Evolutionary conservation across 176 grass and related monocot genomes (phyloP), one percentile per base, ranked within the genome.

Genomic region (Oryza glumipatula): DNA sequence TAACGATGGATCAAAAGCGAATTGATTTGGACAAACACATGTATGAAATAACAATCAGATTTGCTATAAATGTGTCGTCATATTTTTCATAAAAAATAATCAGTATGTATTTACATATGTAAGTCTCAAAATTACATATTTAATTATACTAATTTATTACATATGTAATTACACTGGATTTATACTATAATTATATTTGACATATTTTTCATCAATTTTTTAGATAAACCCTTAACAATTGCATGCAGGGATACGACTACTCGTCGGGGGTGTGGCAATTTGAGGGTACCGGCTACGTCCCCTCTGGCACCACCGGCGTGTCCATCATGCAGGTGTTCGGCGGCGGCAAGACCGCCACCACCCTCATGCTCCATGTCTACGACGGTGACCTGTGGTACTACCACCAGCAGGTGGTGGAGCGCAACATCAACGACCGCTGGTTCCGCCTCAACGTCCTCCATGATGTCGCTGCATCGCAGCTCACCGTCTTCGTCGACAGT

Each of bases 361-460:
- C 86, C 16, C 68, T 91, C 9, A 88, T 90, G 92, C 43, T 94
- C 63, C 85, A 76, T 0, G 83, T 91, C 28, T 88, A 88, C 17
- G 14, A 74, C 12, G 82, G 82, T 17, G 12, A 36, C 6, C 69
- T 88, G 7, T 73, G 11, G 10, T 84, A 80, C 79, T 88, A 91
- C 64, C 7, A 80, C 14, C 1, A 38, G 7, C 72, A 72, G 21
- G 6, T 86, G 7, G 70, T 89, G 3, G 83, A 91, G 69, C 56
- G 19, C 8, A 1, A 28, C 30, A 89, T 94, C 58, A 87, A 86
- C 28, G 54, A 91, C 38, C 41, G 76, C 11, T 91, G 89, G 89
- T 94, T 94, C 65, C 66, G 65, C 7, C 64, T 94, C 17, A 94
- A 94, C 58, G 86, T 91, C 12, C 32, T 94, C 46, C 92, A 94